These are phyloP conservation scores for Adansonia rubrostipa DNA, from an alignment of 441 rosid genomes.

Conservation along the genomic window DNA sequence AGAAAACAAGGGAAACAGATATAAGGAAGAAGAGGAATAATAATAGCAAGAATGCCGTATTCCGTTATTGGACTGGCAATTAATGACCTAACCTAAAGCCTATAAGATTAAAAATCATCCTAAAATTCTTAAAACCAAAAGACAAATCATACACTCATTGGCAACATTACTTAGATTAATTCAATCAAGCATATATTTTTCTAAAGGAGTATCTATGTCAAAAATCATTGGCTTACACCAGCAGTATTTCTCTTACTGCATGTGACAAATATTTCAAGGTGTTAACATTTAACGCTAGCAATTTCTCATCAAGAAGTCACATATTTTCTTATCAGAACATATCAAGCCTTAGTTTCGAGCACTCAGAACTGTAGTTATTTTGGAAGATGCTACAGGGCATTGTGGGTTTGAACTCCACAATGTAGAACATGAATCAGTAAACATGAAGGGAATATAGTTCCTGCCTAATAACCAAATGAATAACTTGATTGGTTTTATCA, in stretches of 20 bases:
- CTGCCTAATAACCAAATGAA: neutral
- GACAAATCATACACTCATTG: neutral
- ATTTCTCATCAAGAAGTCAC: neutral
- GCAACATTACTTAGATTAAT: neutral
- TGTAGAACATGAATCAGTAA: constrained; percentile 4
- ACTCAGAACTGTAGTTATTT: neutral
- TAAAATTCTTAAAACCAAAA: neutral
- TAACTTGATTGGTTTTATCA: neutral
- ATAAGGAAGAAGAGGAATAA: neutral
- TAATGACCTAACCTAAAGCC: neutral
- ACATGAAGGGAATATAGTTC: neutral
- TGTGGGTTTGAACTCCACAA: neutral
- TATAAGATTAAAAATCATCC: neutral
- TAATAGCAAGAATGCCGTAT: neutral
- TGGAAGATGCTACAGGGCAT: neutral
- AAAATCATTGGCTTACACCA: neutral
- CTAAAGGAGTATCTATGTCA: neutral
- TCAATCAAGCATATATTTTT: neutral
- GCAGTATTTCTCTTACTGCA: neutral
- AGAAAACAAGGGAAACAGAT: neutral
- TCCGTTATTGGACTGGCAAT: neutral
- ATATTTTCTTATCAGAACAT: neutral
- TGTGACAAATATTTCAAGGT: neutral
- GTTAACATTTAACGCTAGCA: neutral
- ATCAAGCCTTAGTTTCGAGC: constrained; percentile 6